A percentile compares a stretch with the other conserved stretches of the same genome.
Evolutionary conservation across 192 early-diverging fungal genomes (phyloP).

Genomic region (Coemansia sp.): DNA sequence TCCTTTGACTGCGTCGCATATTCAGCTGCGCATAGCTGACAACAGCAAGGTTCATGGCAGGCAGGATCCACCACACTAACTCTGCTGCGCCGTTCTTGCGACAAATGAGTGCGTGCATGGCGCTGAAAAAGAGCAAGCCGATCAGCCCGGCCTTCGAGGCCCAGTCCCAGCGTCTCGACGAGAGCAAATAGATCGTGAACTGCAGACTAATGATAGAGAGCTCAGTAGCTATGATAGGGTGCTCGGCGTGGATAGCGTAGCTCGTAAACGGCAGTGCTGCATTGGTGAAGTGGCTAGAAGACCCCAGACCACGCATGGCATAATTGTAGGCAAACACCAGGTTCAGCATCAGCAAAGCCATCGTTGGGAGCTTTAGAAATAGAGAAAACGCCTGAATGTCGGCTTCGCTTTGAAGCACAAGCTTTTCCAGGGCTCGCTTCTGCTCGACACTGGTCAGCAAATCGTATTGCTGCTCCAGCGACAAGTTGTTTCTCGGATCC

Average conservation of each 20-base stretch:
- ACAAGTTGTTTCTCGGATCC: conserved; percentile 11
- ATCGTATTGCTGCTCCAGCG: conserved; percentile 30
- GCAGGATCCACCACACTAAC: conserved; percentile 40
- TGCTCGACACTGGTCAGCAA: conserved; percentile 26
- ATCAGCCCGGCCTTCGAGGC: not conserved
- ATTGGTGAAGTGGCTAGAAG: not conserved
- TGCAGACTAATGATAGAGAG: conserved; percentile 39
- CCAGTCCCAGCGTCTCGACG: conserved; percentile 34
- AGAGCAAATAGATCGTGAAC: conserved; percentile 36
- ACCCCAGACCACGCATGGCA: conserved; percentile 17
- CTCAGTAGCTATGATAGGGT: conserved; percentile 37
- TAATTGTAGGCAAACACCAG: conserved; percentile 43
- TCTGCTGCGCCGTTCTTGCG: conserved; percentile 18
- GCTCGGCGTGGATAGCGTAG: conserved; percentile 15
- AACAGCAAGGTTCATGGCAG: conserved; percentile 23
- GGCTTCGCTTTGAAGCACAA: conserved; percentile 34
- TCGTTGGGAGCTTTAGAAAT: conserved; percentile 36
- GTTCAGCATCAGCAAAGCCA: conserved; percentile 30
- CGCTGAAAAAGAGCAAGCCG: not conserved
- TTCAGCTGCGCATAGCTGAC: conserved; percentile 41
- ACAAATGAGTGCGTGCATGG: conserved; percentile 20
- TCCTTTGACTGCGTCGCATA: conserved; percentile 34
- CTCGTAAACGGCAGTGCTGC: conserved; percentile 27
- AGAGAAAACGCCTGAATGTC: conserved; percentile 42
- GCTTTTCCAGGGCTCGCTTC: conserved; percentile 24